Percentiles rank a stretch among this genome's conserved stretches.
These are phyloP conservation scores for Mycena albidolilacea DNA, from an alignment of 768 basidiomycete genomes.

Conservation along the genomic window DNA sequence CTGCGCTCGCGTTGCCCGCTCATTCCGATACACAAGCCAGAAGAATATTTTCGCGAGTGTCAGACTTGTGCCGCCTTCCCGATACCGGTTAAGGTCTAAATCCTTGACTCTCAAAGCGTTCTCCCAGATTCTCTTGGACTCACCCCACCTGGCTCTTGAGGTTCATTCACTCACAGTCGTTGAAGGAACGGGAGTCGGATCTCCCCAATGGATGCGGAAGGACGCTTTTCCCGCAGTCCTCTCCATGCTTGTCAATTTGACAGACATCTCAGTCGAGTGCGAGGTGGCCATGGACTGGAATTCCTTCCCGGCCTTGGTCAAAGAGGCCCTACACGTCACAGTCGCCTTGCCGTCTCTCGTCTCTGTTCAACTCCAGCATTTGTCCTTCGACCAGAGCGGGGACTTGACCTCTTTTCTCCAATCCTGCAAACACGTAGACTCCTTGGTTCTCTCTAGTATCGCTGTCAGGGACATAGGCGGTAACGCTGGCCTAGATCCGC, in stretches of 20 bases:
- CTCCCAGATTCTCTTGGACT: conserved; percentile 12
- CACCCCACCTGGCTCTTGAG: conserved; percentile 33
- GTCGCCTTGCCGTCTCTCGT: conserved; percentile 21
- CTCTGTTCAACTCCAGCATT: conserved; percentile 4
- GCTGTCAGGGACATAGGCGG: background rate
- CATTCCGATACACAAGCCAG: conserved; percentile 32
- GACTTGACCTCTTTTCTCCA: conserved; percentile 23
- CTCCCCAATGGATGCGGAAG: conserved; percentile 9
- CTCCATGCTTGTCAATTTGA: conserved; percentile 21
- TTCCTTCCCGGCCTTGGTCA: background rate
- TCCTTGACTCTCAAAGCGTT: conserved; percentile 10
- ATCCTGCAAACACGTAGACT: conserved; percentile 16
- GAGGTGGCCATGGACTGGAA: conserved; percentile 6
- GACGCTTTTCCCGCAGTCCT: conserved; percentile 17
- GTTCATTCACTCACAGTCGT: conserved; percentile 24
- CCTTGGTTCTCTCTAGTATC: background rate
- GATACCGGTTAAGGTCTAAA: background rate
- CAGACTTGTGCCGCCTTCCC: conserved; percentile 3
- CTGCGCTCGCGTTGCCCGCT: conserved; percentile 29
- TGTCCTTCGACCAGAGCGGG: conserved; percentile 13
- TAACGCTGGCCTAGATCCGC: background rate
- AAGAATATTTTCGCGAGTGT: conserved; percentile 33
- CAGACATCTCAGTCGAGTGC: conserved; percentile 14
- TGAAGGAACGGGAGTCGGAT: conserved; percentile 10
- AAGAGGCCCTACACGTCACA: background rate